Evolutionary conservation across 2,329 filamentous ascomycete genomes (phyloP), one percentile per base, ranked within the genome.

Genomic region (Chaetomiaceae sp.): DNA sequence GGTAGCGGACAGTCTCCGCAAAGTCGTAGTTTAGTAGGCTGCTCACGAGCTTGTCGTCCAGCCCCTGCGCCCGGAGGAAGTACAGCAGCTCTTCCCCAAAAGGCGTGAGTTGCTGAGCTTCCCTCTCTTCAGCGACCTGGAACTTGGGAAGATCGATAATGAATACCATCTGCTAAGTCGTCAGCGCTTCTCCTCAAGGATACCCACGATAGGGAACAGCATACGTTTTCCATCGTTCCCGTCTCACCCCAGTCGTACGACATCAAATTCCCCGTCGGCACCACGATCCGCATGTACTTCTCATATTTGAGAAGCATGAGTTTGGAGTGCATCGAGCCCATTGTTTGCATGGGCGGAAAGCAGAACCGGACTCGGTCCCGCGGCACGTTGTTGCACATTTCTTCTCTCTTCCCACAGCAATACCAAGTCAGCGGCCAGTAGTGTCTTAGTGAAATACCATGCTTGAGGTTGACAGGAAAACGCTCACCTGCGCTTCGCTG

Each of bases 281-380:
- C 72, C 1, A 85, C 91, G 36, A 98, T 74, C 6, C 93, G 80
- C 14, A 96, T 66, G 62, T 89, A 82, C 1, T 68, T 68, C 0
- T 76, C 68, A 56, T 88, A 87, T 57, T 89, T 91, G n/a, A 97
- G 73, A 1, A 97, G 67, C 76, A 95, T 90, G 35, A 97, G 72
- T 62, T 98, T 97, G 40, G 88, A 95, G 65, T 97, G 93, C 89
- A 97, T 95, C 57, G 76, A 82, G 19, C 82, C 84, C 6, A 78
- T 71, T 2, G 80, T 78, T 33, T 79, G 72, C 86, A 96, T 91
- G 2, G 77, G 76, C 14, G 91, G 91, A 60, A 97, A 95, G 61
- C 87, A 89, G 45, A 83, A 83, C 17, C 78, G 78, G 45, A 94
- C 72, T 30, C 65, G 56, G 41, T 75, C 68, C n/a, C 58, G 53